Base-by-base conservation (phyloP, 2,329 filamentous ascomycete genomes). In the Trichophyton simii region DNA sequence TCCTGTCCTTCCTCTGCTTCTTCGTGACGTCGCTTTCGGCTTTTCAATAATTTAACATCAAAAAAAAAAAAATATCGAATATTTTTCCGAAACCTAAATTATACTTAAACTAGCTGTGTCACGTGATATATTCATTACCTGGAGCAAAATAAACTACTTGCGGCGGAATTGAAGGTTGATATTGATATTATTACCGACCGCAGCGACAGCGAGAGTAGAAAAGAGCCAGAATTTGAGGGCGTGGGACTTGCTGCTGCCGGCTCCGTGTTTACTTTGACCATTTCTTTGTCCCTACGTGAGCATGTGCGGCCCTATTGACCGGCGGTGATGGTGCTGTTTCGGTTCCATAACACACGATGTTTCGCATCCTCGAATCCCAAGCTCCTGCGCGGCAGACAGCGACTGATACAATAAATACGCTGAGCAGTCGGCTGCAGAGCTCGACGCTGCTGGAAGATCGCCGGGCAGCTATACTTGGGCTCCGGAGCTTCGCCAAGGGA, bases 371-470 rank as follows among this genome's bases (percentile, higher is more conserved):
- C 68, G 82, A 84, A 73, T 81, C 82, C 68, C 82, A 87, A 76
- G 88, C 90, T 71, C 94, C 94, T 68, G 90, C 91, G 72, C 94
- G 95, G 80, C 94, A 99, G 82, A 95, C 90, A 70, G 94, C 92
- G 68, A 87, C 89, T 71, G 91, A 96, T 72, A 96, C 94, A 48
- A 99, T 99, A 73, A 88, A 87, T 64, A 88, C 91, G 48, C 81
- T 97, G 63, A 95, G 91, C 75, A 87, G 86, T 69, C 88, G 94
- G 61, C 83, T 99, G 44, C 85, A 87, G 71, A 96, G 89, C 67
- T 90, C 91, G 52, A 96, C 91, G 0, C 82, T 99, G 15, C 83
- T 99, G 46, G 94, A 99, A 76, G 95, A 99, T 74, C 87, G 95
- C 60, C 86, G 94, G 65, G 91, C 90, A 61, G 91, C 94, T 54